These are phyloP conservation scores for Umbelopsis ramanniana DNA, from an alignment of 192 early-diverging fungal species.

Conservation along the genomic window DNA sequence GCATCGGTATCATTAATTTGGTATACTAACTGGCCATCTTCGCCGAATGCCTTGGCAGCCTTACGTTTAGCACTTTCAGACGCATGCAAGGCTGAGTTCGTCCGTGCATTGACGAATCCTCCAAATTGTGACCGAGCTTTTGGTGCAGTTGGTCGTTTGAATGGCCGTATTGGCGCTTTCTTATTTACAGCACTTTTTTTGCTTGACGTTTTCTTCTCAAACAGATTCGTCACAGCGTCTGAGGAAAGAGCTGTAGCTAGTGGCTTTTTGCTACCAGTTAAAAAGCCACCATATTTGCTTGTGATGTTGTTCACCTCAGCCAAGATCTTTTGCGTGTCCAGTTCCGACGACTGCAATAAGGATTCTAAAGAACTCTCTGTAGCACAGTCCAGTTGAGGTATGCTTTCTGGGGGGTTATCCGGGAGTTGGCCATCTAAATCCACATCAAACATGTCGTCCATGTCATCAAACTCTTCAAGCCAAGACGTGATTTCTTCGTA, in stretches of 20 bases:
- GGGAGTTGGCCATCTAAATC: neutral
- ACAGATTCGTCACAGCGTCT: neutral
- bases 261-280: conserved; percentile 8
- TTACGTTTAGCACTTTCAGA: conserved; percentile 20
- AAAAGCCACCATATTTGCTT: conserved; percentile 5
- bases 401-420: neutral
- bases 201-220: conserved; percentile 2
- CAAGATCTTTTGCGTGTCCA: conserved; percentile 20
- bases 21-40: conserved; percentile 8
- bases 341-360: neutral
- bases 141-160: neutral
- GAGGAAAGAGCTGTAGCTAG: neutral
- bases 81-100: neutral
- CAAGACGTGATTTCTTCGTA: conserved; percentile 12
- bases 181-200: conserved; percentile 3
- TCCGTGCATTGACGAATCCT: conserved; percentile 3
- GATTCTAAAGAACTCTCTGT: neutral
- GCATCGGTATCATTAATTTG: conserved; percentile 13
- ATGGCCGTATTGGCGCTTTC: neutral
- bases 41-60: conserved; percentile 11
- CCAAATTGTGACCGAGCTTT: neutral
- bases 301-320: conserved; percentile 2
- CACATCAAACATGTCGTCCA: conserved; percentile 1
- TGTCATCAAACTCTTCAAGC: conserved; percentile 9
- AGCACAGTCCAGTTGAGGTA: neutral